Conservation (phyloP, 306 rosid genomes). For the Lathyrus tuberosus region DNA sequence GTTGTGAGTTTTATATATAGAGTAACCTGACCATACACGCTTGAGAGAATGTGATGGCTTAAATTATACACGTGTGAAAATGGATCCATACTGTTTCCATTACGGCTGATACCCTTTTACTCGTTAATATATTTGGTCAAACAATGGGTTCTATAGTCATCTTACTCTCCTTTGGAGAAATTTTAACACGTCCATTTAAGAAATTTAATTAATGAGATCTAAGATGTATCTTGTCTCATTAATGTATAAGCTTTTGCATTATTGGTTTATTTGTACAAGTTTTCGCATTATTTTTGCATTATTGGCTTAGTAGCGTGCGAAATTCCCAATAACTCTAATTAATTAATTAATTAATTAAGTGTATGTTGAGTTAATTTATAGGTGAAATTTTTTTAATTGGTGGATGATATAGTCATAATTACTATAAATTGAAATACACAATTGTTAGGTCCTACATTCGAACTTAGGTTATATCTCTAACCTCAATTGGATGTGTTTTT, state of each 20-base stretch:
- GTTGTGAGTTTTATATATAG: background rate
- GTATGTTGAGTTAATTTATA: background rate
- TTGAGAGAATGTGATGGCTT: background rate
- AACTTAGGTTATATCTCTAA: too few species aligned
- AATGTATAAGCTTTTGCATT: background rate
- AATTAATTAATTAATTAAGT: background rate
- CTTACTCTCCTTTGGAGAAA: background rate
- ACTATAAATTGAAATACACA: too few species aligned
- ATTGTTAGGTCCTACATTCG: too few species aligned
- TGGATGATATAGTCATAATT: too few species aligned
- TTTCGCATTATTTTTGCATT: background rate
- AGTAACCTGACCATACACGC: constrained; percentile 35
- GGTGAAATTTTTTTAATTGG: too few species aligned
- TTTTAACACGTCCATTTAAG: background rate
- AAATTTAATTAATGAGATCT: constrained; percentile 9
- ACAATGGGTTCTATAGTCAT: constrained; percentile 39
- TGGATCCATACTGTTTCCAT: constrained; percentile 13
- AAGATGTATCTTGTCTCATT: background rate
- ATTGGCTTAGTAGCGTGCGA: background rate
- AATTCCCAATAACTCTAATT: background rate
- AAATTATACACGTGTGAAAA: constrained; percentile 45
- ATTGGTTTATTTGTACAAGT: background rate
- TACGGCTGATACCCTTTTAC: constrained; percentile 37
- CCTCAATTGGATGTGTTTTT: too few species aligned
- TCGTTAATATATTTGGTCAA: constrained; percentile 46